A percentile compares a stretch with the other conserved stretches of the same genome.
Evolutionary conservation across 148 eudicot species (phyloP).

Genomic region (Mesembryanthemum crystallinum): DNA sequence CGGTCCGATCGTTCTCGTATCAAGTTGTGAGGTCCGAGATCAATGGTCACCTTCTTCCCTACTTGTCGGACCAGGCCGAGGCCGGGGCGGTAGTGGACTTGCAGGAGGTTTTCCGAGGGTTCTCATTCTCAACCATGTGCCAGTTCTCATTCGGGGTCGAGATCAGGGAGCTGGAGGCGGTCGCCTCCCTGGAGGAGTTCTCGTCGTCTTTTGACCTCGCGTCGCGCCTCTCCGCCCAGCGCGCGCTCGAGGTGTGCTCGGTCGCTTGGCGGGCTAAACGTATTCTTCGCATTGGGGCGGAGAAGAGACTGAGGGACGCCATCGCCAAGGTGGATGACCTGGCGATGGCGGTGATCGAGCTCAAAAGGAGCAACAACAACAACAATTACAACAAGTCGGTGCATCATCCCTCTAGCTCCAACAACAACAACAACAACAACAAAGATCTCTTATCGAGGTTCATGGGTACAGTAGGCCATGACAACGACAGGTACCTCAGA

Average conservation of each 20-base stretch:
- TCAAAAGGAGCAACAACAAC: slow-evolving; percentile 27
- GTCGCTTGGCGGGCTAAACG: slow-evolving; percentile 56
- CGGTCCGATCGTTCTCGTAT: slow-evolving; percentile 46
- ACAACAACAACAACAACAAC: background rate
- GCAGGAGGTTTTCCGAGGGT: slow-evolving; percentile 57
- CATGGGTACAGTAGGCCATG: slow-evolving; percentile 32
- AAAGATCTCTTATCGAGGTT: slow-evolving; percentile 58
- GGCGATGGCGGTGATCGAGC: slow-evolving; percentile 51
- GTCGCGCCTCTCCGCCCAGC: slow-evolving; percentile 54
- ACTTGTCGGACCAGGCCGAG: slow-evolving; percentile 26
- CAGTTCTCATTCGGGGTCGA: slow-evolving; percentile 68
- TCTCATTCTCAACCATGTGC: slow-evolving; percentile 61
- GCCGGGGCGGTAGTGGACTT: slow-evolving; percentile 35
- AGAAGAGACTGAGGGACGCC: slow-evolving; percentile 44
- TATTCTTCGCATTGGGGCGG: slow-evolving; percentile 43
- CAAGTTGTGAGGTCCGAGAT: slow-evolving; percentile 50
- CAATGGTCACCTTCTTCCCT: slow-evolving; percentile 41
- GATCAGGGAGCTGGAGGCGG: slow-evolving; percentile 22
- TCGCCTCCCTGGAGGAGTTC: slow-evolving; percentile 45
- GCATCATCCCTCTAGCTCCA: too few species aligned
- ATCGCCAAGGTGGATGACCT: slow-evolving; percentile 38
- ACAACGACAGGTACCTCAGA: slow-evolving; percentile 39
- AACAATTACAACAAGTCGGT: background rate
- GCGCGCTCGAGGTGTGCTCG: slow-evolving; percentile 54
- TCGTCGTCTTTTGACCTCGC: slow-evolving; percentile 58